These are phyloP conservation scores for Dillenia suffruticosa DNA, from an alignment of 164 flowering plant species.

Conservation along the genomic window DNA sequence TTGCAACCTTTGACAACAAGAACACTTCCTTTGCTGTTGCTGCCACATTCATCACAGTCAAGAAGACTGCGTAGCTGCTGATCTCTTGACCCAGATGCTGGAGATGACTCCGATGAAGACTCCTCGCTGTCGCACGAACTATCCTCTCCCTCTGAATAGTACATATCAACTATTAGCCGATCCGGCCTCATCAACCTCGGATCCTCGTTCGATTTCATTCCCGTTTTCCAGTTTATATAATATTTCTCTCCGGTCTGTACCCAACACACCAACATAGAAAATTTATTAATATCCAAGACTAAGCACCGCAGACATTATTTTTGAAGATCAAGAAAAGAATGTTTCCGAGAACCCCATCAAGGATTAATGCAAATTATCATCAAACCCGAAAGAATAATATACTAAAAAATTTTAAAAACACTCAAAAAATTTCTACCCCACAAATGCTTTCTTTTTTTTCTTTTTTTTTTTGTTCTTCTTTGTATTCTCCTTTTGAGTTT, in stretches of 20 bases:
- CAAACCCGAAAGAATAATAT: not conserved
- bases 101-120: conserved; percentile 37
- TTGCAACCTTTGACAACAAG: conserved; percentile 87
- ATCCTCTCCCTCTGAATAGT: conserved; percentile 36
- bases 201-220: conserved; percentile 69
- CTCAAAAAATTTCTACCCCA: not conserved
- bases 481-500: too few relatives aligned
- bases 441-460: too few relatives aligned
- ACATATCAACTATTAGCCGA: conserved; percentile 23
- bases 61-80: not conserved
- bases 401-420: not conserved
- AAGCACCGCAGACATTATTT: not conserved
- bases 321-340: not conserved
- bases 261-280: conserved; percentile 4
- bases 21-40: conserved; percentile 19
- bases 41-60: not conserved
- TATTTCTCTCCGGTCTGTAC: conserved; percentile 91
- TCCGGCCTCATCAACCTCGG: conserved; percentile 37
- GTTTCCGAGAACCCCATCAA: not conserved
- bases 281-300: not conserved
- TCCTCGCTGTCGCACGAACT: conserved; percentile 55
- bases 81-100: conserved; percentile 21
- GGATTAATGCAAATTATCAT: not conserved
- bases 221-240: conserved; percentile 76
- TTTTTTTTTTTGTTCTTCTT: too few relatives aligned